These are phyloP conservation scores for Letharia columbiana DNA, from an alignment of 495 filamentous ascomycete species.

Conservation along the genomic window DNA sequence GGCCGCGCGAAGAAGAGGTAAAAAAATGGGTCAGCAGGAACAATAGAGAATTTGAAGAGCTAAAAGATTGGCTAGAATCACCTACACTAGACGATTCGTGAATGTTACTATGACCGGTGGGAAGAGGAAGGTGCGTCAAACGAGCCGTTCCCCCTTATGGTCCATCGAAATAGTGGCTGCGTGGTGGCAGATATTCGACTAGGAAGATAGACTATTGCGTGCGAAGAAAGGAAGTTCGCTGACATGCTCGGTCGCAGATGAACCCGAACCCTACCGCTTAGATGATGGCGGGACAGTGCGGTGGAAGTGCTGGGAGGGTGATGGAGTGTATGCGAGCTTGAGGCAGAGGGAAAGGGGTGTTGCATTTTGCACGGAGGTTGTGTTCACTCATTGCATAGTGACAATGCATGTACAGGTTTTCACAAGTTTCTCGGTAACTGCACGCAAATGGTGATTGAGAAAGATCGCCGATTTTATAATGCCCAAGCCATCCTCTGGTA, in stretches of 20 bases:
- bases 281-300: not conserved
- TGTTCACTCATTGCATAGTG: not conserved
- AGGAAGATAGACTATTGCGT: not conserved
- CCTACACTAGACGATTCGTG: constrained; percentile 97
- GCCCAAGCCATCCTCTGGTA: not conserved
- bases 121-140: constrained; percentile 85
- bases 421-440: not conserved
- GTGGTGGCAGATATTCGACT: not conserved
- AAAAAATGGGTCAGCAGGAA: too few relatives aligned
- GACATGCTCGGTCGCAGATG: constrained; percentile 14
- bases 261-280: constrained; percentile 22
- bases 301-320: not conserved
- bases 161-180: not conserved
- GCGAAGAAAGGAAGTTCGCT: constrained; percentile 1
- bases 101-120: constrained; percentile 98
- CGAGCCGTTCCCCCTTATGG: not conserved
- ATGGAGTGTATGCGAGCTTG: not conserved
- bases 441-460: not conserved
- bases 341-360: not conserved
- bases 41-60: too few relatives aligned
- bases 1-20: constrained; percentile 85
- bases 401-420: not conserved
- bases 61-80: constrained; percentile 45
- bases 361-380: not conserved
- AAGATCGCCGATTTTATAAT: not conserved